phyloP scores from a whole-genome alignment of 1,284 basidiomycete genomes.

The Meira nashicola region DNA sequence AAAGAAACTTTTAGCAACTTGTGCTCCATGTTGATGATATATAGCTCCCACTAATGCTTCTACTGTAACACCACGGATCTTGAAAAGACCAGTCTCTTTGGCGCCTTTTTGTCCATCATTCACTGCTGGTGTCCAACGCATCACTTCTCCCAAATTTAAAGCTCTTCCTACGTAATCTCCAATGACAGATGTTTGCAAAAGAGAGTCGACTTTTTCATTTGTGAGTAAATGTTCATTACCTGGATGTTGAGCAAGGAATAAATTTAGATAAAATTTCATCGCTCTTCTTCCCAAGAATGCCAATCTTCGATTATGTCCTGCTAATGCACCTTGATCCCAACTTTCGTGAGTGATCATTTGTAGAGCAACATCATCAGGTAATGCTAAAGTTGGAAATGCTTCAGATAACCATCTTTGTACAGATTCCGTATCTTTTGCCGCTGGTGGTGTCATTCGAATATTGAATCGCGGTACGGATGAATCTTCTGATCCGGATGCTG shows the following conservation, averaged over 20 bases:
- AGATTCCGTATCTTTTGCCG: constrained; percentile 5
- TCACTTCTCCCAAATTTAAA: constrained; percentile 46
- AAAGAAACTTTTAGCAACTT: constrained; percentile 23
- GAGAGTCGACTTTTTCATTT: constrained; percentile 22
- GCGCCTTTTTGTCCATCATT: constrained; percentile 30
- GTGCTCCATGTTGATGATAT: constrained; percentile 40
- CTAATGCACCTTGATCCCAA: constrained; percentile 22
- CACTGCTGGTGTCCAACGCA: constrained; percentile 50
- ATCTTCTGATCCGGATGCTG: too few species aligned
- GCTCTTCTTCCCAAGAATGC: constrained; percentile 41
- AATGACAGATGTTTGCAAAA: constrained; percentile 36
- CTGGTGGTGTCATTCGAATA: constrained; percentile 6
- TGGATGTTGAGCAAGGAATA: constrained; percentile 29
- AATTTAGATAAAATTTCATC: constrained; percentile 39
- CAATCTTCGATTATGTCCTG: constrained; percentile 45
- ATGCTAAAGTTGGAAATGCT: constrained; percentile 12
- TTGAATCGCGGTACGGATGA: neutral
- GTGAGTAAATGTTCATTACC: neutral
- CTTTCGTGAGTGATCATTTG: constrained; percentile 47
- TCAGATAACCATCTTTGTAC: constrained; percentile 12
- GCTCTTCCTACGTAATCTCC: constrained; percentile 40
- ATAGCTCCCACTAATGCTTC: constrained; percentile 52
- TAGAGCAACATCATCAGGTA: constrained; percentile 24
- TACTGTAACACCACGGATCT: constrained; percentile 46
- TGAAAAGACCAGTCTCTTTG: constrained; percentile 46